Evolutionary conservation across 495 filamentous ascomycete species (phyloP).

Genomic region (Penicillium fimorum): DNA sequence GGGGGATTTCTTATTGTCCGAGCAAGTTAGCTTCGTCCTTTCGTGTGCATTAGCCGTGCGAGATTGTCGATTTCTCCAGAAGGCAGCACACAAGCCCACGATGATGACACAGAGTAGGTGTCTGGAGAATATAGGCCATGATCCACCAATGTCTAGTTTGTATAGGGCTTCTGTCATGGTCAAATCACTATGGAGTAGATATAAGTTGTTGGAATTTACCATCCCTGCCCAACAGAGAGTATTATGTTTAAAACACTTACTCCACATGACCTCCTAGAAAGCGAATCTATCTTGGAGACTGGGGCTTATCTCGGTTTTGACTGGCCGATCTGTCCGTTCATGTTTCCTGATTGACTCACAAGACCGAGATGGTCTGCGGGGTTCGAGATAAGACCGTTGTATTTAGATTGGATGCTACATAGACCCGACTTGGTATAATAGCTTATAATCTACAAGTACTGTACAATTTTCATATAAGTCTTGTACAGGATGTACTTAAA

Average conservation of each 20-base stretch:
- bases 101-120: conserved; percentile 1
- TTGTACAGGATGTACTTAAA: background rate
- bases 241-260: background rate
- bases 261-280: conserved; percentile 11
- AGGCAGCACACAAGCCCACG: background rate
- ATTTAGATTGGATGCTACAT: background rate
- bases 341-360: conserved; percentile 5
- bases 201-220: background rate
- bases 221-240: background rate
- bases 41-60: background rate
- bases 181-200: background rate
- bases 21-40: background rate
- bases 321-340: conserved; percentile 10
- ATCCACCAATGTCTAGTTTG: background rate
- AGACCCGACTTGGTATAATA: background rate
- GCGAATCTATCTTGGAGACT: background rate
- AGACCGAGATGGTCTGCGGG: conserved; percentile 1
- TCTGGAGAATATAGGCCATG: background rate
- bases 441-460: background rate
- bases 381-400: background rate
- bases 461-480: background rate
- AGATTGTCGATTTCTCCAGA: conserved; percentile 1
- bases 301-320: conserved; percentile 8
- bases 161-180: background rate
- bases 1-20: conserved; percentile 13